Evolutionary conservation across 1,284 basidiomycete genomes (phyloP).

Genomic region (Pseudozyma tsukubaensis): DNA sequence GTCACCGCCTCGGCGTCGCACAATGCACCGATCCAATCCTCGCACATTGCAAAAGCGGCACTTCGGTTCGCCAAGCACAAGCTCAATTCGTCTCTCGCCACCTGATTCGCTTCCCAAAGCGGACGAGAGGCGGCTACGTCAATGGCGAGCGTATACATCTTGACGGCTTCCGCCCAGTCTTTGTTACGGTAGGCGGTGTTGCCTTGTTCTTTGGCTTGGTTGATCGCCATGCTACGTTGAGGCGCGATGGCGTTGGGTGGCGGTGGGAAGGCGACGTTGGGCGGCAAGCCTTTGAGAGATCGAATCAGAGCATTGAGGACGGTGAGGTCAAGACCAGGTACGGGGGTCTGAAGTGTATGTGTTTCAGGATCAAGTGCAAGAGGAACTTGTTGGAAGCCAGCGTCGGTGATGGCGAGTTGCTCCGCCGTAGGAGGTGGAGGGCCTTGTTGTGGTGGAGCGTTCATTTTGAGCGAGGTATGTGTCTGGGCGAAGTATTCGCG

Average conservation of each 20-base stretch:
- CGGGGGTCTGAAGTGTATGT: constrained; percentile 36
- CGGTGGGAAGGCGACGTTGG: constrained; percentile 64
- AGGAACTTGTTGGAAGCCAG: constrained; percentile 51
- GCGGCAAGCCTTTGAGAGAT: constrained; percentile 57
- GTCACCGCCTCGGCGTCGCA: constrained; percentile 93
- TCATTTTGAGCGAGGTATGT: constrained; percentile 22
- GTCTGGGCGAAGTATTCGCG: not conserved
- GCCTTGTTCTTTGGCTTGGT: constrained; percentile 66
- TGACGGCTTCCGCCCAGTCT: constrained; percentile 80
- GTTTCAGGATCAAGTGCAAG: constrained; percentile 51
- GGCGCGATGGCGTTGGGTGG: constrained; percentile 66
- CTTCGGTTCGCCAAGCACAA: constrained; percentile 90
- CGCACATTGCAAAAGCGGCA: constrained; percentile 82
- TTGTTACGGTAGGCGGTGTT: constrained; percentile 61
- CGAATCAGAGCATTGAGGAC: constrained; percentile 66
- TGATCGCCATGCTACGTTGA: constrained; percentile 60
- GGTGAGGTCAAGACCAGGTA: constrained; percentile 57
- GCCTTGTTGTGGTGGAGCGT: constrained; percentile 46
- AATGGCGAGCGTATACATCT: constrained; percentile 85
- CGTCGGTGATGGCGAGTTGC: constrained; percentile 61
- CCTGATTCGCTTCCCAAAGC: constrained; percentile 85
- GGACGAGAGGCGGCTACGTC: constrained; percentile 84
- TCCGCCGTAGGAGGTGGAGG: constrained; percentile 60
- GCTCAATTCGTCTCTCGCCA: constrained; percentile 89
- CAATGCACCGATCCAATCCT: constrained; percentile 83